Base-by-base conservation (phyloP, 345 rosid species). In the Populus tremula region DNA sequence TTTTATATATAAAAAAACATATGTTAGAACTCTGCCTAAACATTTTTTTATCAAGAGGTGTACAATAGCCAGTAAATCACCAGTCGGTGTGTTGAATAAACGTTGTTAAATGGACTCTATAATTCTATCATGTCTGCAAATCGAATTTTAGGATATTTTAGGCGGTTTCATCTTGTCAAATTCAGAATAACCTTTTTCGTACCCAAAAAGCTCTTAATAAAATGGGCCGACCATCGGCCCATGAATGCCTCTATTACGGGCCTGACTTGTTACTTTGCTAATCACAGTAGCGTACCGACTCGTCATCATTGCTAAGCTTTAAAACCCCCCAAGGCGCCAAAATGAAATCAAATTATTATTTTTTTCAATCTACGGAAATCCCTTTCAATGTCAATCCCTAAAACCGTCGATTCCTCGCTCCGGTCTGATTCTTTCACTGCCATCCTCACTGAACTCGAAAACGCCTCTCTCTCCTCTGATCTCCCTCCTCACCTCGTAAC, bases 381-480 rank as follows among this genome's bases (percentile, higher is more conserved):
- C 67, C 63, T 71, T 35, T 54, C 82, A 81, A 90, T 90, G 98
- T 82, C 90, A 81, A 83, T 70, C 73, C 36, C 88, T 62, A 89
- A 78, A 77, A 75, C 93, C 71, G 89, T 89, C 6, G 95, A 93
- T 82, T 63, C 92, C 63, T 85, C 85, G 20, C 92, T 92, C 25
- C 89, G 97, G 99, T 96, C 96, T 94, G 89, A 91, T 69, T 81
- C 99, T 2, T 93, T 93, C 90, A 31, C 84, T 38, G 78, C 91
- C 25, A 84, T 93, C 49, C 91, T 93, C 76, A 77, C 84, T 67
- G 93, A 89, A 13, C 91, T 93, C 69, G 96, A 96, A 75, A 86
- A 83, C 64, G 85, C 86, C 82, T 92, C 49, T 79, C 91, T 18
- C 86, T 91, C 74, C 27, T 27, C 27, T 27, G 27, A 27, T 27